Conservation (phyloP, 1,284 basidiomycete species). For the Afroboletus lepidellus region DNA sequence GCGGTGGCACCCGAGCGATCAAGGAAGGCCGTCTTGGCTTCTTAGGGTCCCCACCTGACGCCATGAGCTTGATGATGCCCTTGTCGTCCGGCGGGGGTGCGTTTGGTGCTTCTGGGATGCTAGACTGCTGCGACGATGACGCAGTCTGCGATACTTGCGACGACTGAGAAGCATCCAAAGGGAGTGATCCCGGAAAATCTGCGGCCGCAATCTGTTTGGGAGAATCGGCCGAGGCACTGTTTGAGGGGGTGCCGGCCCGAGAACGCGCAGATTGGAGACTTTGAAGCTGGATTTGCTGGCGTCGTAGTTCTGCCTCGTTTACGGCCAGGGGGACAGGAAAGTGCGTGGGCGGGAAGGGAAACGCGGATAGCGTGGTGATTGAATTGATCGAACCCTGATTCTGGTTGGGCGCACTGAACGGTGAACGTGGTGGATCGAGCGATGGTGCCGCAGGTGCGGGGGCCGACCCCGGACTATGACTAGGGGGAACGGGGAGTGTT, state of each 20-base stretch:
- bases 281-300: slow-evolving; percentile 32
- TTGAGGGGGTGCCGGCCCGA: slow-evolving; percentile 20
- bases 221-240: slow-evolving; percentile 18
- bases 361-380: slow-evolving; percentile 65
- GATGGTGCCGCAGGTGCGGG: slow-evolving; percentile 2
- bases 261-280: slow-evolving; percentile 18
- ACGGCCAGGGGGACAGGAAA: slow-evolving; percentile 56
- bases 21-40: slow-evolving; percentile 23
- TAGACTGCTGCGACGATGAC: slow-evolving; percentile 3
- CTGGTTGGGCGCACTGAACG: slow-evolving; percentile 37
- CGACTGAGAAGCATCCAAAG: slow-evolving; percentile 1
- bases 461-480: slow-evolving; percentile 12
- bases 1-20: slow-evolving; percentile 16
- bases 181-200: slow-evolving; percentile 5
- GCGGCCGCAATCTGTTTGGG: slow-evolving; percentile 13
- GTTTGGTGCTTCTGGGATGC: not conserved
- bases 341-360: slow-evolving; percentile 69
- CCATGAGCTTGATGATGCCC: not conserved
- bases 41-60: slow-evolving; percentile 3
- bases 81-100: not conserved
- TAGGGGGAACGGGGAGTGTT: slow-evolving; percentile 26
- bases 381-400: slow-evolving; percentile 45
- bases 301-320: slow-evolving; percentile 27
- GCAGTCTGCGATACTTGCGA: slow-evolving; percentile 6
- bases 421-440: slow-evolving; percentile 37